Conservation (phyloP, 305 asterid genomes). For the Fraxinus latifolia region DNA sequence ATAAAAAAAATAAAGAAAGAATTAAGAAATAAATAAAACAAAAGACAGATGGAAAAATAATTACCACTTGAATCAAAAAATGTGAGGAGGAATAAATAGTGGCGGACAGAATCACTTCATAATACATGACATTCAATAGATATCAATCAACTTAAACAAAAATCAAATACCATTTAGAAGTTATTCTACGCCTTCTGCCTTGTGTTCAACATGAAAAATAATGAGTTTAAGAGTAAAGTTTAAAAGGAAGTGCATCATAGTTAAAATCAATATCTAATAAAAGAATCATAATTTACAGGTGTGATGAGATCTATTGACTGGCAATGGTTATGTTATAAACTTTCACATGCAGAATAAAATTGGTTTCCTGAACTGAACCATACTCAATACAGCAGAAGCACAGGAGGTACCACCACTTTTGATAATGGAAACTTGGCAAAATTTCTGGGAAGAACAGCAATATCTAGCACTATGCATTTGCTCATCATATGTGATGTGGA, state of each 20-base stretch:
- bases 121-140: not conserved
- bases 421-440: not conserved
- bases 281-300: not conserved
- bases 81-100: conserved; percentile 3
- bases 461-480: not conserved
- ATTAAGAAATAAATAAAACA: not conserved
- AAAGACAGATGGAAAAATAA: not conserved
- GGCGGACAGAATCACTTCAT: conserved; percentile 1
- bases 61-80: not conserved
- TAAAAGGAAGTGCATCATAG: not conserved
- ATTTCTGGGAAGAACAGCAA: not conserved
- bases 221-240: not conserved
- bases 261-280: not conserved
- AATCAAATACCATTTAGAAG: not conserved
- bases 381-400: not conserved
- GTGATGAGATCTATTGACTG: too few relatives aligned
- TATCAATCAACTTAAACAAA: conserved; percentile 16
- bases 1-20: conserved; percentile 7
- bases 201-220: not conserved
- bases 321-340: not conserved
- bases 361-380: not conserved
- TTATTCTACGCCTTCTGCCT: not conserved
- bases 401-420: not conserved
- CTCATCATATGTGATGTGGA: not conserved
- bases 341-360: not conserved